phyloP scores from a whole-genome alignment of 192 early-diverging fungal species.

The Podila clonocystis region DNA sequence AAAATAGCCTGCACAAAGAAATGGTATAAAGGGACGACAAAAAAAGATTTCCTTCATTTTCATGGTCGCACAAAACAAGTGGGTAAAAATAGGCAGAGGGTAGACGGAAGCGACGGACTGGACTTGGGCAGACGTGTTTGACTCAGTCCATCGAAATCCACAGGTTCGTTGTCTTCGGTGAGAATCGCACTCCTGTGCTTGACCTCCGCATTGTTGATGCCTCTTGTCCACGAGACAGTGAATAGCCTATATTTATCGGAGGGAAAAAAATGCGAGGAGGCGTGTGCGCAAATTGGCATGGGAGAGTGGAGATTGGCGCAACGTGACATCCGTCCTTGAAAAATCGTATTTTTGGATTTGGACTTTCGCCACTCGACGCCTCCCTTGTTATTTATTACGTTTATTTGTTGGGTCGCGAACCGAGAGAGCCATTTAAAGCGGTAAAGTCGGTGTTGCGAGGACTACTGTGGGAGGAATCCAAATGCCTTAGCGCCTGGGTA shows the following conservation, averaged over 20 bases:
- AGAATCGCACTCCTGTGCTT: too few relatives aligned
- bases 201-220: too few relatives aligned
- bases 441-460: background rate
- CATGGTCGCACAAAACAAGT: too few relatives aligned
- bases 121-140: background rate
- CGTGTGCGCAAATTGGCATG: background rate
- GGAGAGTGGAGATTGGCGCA: background rate
- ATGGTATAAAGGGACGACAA: too few relatives aligned
- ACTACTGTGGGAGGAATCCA: background rate
- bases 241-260: too few relatives aligned
- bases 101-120: background rate
- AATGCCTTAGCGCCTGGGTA: background rate
- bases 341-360: slow-evolving; percentile 10
- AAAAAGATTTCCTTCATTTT: too few relatives aligned
- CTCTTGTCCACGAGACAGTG: too few relatives aligned
- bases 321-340: background rate
- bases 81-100: background rate
- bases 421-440: background rate
- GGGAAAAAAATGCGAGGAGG: too few relatives aligned
- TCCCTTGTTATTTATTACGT: background rate
- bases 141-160: background rate
- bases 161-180: background rate
- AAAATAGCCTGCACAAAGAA: background rate
- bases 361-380: slow-evolving; percentile 46
- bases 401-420: too few relatives aligned